Evolutionary conservation across 2,329 filamentous ascomycete species (phyloP).

Genomic region (Colletotrichum limetticola): DNA sequence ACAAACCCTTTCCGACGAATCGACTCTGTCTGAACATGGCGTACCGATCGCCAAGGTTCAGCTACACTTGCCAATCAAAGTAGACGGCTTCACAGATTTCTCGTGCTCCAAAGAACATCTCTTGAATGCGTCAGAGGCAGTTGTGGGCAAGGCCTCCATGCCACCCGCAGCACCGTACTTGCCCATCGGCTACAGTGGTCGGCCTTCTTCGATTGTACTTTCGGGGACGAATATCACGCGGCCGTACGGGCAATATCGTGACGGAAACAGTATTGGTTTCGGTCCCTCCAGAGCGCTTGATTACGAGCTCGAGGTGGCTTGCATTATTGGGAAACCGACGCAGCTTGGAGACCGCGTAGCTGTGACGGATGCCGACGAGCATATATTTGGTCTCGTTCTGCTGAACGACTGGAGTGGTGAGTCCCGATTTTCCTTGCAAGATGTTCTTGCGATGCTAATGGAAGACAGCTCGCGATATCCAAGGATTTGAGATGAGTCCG

Average conservation of each 20-base stretch:
- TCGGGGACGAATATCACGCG: conserved; percentile 59
- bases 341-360: conserved; percentile 48
- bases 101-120: conserved; percentile 64
- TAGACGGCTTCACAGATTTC: conserved; percentile 67
- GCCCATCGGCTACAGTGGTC: conserved; percentile 64
- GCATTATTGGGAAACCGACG: conserved; percentile 54
- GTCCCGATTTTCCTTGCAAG: conserved; percentile 32
- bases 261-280: conserved; percentile 37
- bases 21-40: conserved; percentile 2
- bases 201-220: conserved; percentile 62
- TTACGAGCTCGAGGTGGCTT: conserved; percentile 56
- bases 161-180: conserved; percentile 60
- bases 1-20: conserved; percentile 38
- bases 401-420: conserved; percentile 71
- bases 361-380: conserved; percentile 61
- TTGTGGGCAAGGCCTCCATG: conserved; percentile 50
- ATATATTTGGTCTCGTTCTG: conserved; percentile 72
- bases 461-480: conserved; percentile 66
- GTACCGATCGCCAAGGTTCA: conserved; percentile 32
- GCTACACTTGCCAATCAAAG: conserved; percentile 65
- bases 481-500: conserved; percentile 69
- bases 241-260: conserved; percentile 55
- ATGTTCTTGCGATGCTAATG: conserved; percentile 19
- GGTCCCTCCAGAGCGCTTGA: conserved; percentile 49
- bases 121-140: conserved; percentile 57